Evolutionary conservation across 2,329 filamentous ascomycete genomes (phyloP), one percentile per base, ranked within the genome.

Genomic region (Diplocarpon mali): DNA sequence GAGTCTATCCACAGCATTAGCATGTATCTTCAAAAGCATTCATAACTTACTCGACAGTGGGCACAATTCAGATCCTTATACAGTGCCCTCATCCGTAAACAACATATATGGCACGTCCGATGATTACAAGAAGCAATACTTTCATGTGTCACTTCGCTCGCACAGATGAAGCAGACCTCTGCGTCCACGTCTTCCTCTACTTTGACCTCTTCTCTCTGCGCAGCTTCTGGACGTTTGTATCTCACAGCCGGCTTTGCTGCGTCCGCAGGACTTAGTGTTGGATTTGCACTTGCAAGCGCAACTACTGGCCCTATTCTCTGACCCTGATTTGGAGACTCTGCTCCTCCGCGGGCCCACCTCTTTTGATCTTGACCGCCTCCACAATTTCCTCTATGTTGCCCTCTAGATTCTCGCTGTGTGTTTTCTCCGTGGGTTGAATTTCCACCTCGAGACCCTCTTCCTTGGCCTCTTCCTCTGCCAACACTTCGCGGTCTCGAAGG

Each of bases 21-120:
- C 67, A 37, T 67, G 14, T 24, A 7, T 24, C 20, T 24, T 24
- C 20, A 24, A 24, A 24, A 24, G 7, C 20, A 24, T 4, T 24
- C 20, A 24, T 24, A 30, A 70, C 82, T 56, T 72, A 89, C 85
- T 60, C 92, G 75, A 63, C 92, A 98, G 64, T 96, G 89, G n/a
- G 89, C 85, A 65, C 92, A 98, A 53, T 89, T 85, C 64, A 94
- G 94, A 48, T 81, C 93, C 70, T 95, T 96, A 67, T 96, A 98
- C 36, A 98, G 69, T 1, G 90, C 92, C 56, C 92, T 78, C 76
- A 96, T 78, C 48, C 92, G 78, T 55, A 98, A 68, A 9, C 88
- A 83, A 64, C 92, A 98, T 53, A 96, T 95, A 67, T 98, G 92
- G 62, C 92, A 98, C 39, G 90, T 95, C 46, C 85, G 77, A 67